Base-by-base conservation (phyloP, 2,329 filamentous ascomycete genomes). In the Phaeoacremonium minimum region DNA sequence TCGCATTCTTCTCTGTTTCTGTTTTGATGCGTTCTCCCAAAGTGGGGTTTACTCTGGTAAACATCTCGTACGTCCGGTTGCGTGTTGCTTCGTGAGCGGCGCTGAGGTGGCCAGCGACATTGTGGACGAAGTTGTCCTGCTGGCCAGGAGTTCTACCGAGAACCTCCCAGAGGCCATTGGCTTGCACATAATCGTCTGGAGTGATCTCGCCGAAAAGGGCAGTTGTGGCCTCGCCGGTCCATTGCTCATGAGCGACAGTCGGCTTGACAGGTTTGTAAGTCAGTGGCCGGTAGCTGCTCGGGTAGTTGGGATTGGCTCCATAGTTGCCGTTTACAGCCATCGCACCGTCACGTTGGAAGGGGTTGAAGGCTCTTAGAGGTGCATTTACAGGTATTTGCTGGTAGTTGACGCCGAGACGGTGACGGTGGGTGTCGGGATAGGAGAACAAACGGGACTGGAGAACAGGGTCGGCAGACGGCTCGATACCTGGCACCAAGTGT, bases 311-410 rank as follows among this genome's bases (percentile, higher is more conserved):
- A 51, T 79, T 73, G 16, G 65, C 63, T 35, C 76, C 77, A 47
- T 80, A 77, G 61, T 81, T 81, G 38, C 66, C 66, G 60, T 87
- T 84, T 52, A 78, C 67, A 39, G 80, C 75, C 82, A 87, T 88
- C 41, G 57, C 53, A 13, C 85, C 85, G 51, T 88, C 84, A 43
- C 85, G 77, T 57, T 87, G 83, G 68, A 80, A 85, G 45, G 84
- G 84, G 48, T 83, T 70, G 69, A 75, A 70, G 61, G 66, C 66
- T 62, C 51, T 65, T 58, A 64, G 66, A 1, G 76, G 71, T 35
- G 66, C 66, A 60, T 82, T 83, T 47, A 78, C 73, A 15, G 78
- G 77, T 36, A 83, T 73, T 51, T 82, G 75, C 46, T 80, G 72
- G 57, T 80, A 82, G 61, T 83, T 83, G 34, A 67, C 66, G 20